Percentiles rank a stretch among this genome's conserved stretches.
Evolutionary conservation across 139 green algal species (phyloP).

Genomic region (Closterium sp.): DNA sequence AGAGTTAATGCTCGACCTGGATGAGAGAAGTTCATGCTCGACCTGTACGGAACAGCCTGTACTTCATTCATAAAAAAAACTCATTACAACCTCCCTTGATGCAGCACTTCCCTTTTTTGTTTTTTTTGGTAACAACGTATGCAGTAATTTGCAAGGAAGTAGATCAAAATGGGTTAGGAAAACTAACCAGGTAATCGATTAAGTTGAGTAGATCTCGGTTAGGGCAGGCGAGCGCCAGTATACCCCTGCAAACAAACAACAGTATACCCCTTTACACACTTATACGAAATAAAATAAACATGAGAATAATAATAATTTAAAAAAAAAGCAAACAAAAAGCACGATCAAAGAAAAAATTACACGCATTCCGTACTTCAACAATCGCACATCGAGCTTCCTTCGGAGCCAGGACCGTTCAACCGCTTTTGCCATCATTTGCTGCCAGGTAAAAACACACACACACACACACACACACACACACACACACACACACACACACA

Average conservation of each 20-base stretch:
- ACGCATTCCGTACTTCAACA: neutral
- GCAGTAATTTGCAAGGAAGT: neutral
- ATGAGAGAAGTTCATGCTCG: neutral
- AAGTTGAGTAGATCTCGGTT: neutral
- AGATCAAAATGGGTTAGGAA: neutral
- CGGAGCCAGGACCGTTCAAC: neutral
- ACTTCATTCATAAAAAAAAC: neutral
- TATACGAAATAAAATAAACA: neutral
- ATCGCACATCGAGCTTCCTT: neutral
- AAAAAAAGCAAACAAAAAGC: no score
- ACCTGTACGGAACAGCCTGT: neutral
- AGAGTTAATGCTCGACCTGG: no score
- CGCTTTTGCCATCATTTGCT: neutral
- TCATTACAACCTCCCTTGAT: no score
- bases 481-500: neutral
- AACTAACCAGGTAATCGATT: neutral
- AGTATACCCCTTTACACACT: neutral
- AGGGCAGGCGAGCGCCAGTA: neutral
- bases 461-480: neutral
- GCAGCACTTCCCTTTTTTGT: no score
- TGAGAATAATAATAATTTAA: neutral
- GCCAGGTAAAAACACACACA: neutral
- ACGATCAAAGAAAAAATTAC: neutral
- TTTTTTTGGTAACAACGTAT: no score
- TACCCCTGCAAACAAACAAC: neutral